Evolutionary conservation across 2,329 filamentous ascomycete genomes (phyloP).

Genomic region (Paramyrothecium sp.): DNA sequence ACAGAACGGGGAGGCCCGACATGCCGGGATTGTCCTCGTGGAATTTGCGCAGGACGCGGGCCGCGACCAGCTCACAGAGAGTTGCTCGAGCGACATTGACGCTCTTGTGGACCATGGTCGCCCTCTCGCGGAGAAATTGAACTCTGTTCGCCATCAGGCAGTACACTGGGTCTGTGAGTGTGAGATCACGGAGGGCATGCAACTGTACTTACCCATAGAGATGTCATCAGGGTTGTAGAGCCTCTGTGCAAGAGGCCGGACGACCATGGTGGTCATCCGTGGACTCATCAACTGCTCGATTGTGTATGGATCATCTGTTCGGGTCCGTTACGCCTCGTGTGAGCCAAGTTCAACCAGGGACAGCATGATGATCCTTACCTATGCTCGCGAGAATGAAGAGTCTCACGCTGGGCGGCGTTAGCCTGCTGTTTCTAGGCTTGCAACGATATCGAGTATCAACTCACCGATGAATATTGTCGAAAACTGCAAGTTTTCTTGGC

Average conservation of each 20-base stretch:
- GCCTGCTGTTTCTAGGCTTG: neutral
- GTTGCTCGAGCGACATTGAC: slow-evolving; percentile 67
- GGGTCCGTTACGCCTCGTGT: neutral
- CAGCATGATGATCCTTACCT: neutral
- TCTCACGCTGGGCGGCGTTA: neutral
- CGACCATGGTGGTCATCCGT: slow-evolving; percentile 64
- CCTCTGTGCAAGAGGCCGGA: slow-evolving; percentile 67
- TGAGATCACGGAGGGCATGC: neutral
- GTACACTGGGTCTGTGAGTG: slow-evolving; percentile 48
- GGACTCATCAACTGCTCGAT: slow-evolving; percentile 65
- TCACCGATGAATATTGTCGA: neutral
- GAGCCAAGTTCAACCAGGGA: neutral
- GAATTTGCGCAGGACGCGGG: slow-evolving; percentile 64
- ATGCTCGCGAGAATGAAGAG: neutral
- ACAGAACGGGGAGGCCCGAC: slow-evolving; percentile 61
- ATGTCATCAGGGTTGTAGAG: slow-evolving; percentile 65
- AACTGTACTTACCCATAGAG: slow-evolving; percentile 49
- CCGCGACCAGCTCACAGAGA: slow-evolving; percentile 68
- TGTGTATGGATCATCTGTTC: slow-evolving; percentile 40
- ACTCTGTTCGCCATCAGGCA: slow-evolving; percentile 70
- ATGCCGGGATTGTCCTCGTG: slow-evolving; percentile 66
- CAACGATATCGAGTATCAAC: neutral
- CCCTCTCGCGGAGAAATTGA: slow-evolving; percentile 67
- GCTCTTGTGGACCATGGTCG: slow-evolving; percentile 64
- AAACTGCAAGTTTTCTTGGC: neutral